Evolutionary conservation across 768 basidiomycete species (phyloP).

Genomic region (Boletus coccyginus): DNA sequence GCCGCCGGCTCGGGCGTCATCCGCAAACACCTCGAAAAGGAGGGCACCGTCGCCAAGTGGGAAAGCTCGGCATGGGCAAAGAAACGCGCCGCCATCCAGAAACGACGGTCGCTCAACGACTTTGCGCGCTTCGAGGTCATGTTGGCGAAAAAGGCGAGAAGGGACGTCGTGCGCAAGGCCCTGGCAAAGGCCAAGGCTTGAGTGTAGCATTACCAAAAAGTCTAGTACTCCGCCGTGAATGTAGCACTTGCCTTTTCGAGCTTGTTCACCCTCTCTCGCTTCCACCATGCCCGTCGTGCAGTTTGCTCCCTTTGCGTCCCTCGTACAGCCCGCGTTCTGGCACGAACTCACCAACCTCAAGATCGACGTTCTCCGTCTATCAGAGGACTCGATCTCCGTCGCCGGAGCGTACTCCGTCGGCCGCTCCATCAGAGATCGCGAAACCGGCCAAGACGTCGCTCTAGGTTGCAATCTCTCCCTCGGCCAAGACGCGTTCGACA

Average conservation of each 20-base stretch:
- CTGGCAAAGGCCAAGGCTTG: conserved; percentile 45
- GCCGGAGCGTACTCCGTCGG: conserved; percentile 70
- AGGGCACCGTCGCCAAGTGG: conserved; percentile 85
- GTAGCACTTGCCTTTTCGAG: conserved; percentile 14
- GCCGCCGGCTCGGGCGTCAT: conserved; percentile 78
- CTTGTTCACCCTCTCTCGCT: background rate
- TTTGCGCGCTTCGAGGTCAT: conserved; percentile 90
- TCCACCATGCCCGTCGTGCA: conserved; percentile 61
- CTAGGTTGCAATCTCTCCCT: conserved; percentile 67
- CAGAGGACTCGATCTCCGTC: conserved; percentile 65
- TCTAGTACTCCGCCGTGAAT: conserved; percentile 3
- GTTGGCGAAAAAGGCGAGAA: conserved; percentile 84
- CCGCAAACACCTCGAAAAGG: conserved; percentile 86
- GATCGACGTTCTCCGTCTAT: conserved; percentile 84
- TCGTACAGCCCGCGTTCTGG: conserved; percentile 92
- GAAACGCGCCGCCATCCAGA: conserved; percentile 72
- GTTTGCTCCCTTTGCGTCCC: conserved; percentile 84
- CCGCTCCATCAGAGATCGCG: conserved; percentile 69
- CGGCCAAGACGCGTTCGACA: conserved; percentile 62
- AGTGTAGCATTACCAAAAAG: background rate
- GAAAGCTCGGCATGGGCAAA: conserved; percentile 84
- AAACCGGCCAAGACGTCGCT: conserved; percentile 69
- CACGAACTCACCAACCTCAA: conserved; percentile 85
- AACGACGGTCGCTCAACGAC: conserved; percentile 77
- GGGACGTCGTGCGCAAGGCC: conserved; percentile 73